These are phyloP conservation scores for Tulasnella sp. DNA, from an alignment of 768 basidiomycete genomes.

Conservation along the genomic window DNA sequence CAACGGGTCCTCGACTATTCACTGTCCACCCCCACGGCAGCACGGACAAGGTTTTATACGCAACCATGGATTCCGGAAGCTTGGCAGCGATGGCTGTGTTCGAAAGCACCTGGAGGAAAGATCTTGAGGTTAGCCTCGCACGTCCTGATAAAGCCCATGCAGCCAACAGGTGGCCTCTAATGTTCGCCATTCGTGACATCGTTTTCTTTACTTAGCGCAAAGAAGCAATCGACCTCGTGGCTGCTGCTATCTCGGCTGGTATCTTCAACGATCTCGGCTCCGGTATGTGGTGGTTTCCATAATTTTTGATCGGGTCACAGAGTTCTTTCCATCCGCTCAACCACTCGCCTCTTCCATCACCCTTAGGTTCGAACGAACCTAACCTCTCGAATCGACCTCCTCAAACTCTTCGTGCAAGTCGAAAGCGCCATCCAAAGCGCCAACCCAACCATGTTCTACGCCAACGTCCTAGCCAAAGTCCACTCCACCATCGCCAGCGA, in stretches of 20 bases:
- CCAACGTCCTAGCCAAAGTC: slow-evolving; percentile 1
- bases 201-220: slow-evolving; percentile 45
- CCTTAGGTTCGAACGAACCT: slow-evolving; percentile 74
- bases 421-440: slow-evolving; percentile 8
- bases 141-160: too few relatives aligned
- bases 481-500: neutral
- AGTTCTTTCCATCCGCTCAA: too few relatives aligned
- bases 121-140: slow-evolving; percentile 62
- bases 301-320: neutral
- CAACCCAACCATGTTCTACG: slow-evolving; percentile 16
- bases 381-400: too few relatives aligned
- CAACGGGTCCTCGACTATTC: slow-evolving; percentile 88
- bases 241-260: slow-evolving; percentile 83
- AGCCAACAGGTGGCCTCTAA: neutral
- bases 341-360: neutral
- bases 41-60: slow-evolving; percentile 96
- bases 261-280: slow-evolving; percentile 99
- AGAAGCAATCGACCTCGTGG: slow-evolving; percentile 77
- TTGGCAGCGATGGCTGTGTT: slow-evolving; percentile 99
- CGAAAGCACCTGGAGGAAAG: slow-evolving; percentile 75
- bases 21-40: slow-evolving; percentile 95
- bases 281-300: neutral
- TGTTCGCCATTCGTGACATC: neutral
- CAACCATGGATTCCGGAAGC: slow-evolving; percentile 96
- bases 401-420: slow-evolving; percentile 7